Percentiles rank a stretch among this genome's conserved stretches.
Conservation (phyloP, 371 early-diverging fungal species). For the Cokeromyces recurvatus region DNA sequence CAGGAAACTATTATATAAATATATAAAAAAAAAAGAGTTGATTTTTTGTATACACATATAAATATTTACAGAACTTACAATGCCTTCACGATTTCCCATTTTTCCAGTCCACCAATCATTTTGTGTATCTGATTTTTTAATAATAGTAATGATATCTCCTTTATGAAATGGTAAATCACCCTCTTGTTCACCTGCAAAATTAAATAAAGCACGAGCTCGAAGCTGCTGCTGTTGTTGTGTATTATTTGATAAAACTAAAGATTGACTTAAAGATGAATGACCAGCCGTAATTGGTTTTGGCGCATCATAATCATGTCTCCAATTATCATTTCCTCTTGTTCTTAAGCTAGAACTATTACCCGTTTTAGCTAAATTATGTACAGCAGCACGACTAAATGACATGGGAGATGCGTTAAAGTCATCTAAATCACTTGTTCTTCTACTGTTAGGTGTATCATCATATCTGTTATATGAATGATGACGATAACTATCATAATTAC, state of each 20-base stretch:
- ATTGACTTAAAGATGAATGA: not conserved
- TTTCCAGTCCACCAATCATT: conserved; percentile 89
- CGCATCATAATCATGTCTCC: conserved; percentile 5
- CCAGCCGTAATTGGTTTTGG: not conserved
- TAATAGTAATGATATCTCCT: conserved; percentile 74
- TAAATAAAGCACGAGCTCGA: conserved; percentile 69
- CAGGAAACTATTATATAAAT: too few relatives aligned
- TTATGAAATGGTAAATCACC: conserved; percentile 75
- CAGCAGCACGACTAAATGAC: conserved; percentile 27
- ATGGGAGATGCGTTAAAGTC: not conserved
- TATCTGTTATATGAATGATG: not conserved
- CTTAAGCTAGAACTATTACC: not conserved
- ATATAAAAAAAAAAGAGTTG: conserved; percentile 12
- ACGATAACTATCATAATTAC: not conserved
- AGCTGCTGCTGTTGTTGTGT: not conserved
- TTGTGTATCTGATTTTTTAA: conserved; percentile 56
- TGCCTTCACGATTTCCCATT: conserved; percentile 58
- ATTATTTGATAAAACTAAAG: conserved; percentile 9
- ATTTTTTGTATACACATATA: not conserved
- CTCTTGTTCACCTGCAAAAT: conserved; percentile 68
- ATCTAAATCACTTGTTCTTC: not conserved
- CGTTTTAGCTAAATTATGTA: conserved; percentile 19
- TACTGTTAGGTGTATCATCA: not conserved
- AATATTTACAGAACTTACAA: conserved; percentile 33
- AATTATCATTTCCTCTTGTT: not conserved